Percentiles rank a stretch among this genome's conserved stretches.
Conservation (phyloP, 768 basidiomycete genomes). For the Suillus alpinus region DNA sequence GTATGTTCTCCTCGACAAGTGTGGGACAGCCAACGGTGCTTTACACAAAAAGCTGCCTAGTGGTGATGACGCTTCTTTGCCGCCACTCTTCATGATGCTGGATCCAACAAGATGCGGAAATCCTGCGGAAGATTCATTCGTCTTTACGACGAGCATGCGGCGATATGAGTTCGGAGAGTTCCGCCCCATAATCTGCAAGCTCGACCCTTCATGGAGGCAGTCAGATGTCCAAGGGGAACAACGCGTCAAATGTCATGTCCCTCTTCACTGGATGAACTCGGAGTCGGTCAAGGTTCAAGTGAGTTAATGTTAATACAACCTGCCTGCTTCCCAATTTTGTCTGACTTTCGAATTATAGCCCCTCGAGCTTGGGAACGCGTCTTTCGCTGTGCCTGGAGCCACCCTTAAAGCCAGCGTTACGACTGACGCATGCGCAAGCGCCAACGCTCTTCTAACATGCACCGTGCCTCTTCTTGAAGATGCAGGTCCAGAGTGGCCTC, state of each 20-base stretch:
- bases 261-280: conserved; percentile 61
- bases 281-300: conserved; percentile 54
- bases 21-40: conserved; percentile 84
- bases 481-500: conserved; percentile 78
- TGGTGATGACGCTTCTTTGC: conserved; percentile 44
- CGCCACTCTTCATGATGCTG: conserved; percentile 73
- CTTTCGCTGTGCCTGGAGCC: conserved; percentile 61
- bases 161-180: conserved; percentile 81
- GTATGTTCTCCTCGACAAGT: conserved; percentile 79
- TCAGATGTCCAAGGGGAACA: conserved; percentile 47
- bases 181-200: conserved; percentile 70
- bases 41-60: conserved; percentile 63
- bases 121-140: conserved; percentile 73
- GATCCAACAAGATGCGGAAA: conserved; percentile 82
- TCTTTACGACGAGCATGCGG: conserved; percentile 77
- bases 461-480: conserved; percentile 67
- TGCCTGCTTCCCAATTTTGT: neutral
- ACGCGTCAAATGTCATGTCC: conserved; percentile 55
- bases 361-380: conserved; percentile 50
- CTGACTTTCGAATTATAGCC: conserved; percentile 39
- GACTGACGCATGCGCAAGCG: conserved; percentile 65
- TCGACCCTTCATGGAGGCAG: conserved; percentile 80
- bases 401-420: conserved; percentile 49
- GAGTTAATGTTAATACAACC: conserved; percentile 13
- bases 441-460: conserved; percentile 78